Percentiles rank a stretch among this genome's conserved stretches.
Conservation (phyloP, 371 early-diverging fungal species). For the Lichtheimia ramosa region DNA sequence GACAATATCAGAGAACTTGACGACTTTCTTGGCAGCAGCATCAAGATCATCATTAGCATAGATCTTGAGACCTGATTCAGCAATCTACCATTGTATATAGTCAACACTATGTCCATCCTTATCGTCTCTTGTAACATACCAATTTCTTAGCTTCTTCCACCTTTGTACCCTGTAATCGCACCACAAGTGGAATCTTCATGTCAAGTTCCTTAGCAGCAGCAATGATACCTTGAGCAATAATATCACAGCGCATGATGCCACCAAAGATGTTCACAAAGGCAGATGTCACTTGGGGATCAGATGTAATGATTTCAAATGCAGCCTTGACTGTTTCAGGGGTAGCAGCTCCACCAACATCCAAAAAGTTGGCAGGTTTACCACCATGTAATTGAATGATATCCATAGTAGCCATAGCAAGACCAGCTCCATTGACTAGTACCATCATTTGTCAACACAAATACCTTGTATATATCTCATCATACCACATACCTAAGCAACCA, state of each 20-base stretch:
- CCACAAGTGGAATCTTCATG: conserved; percentile 92
- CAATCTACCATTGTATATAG: conserved; percentile 48
- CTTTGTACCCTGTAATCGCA: conserved; percentile 91
- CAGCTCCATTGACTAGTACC: conserved; percentile 96
- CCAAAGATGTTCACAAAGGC: conserved; percentile 99
- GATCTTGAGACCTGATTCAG: conserved; percentile 89
- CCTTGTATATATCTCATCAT: background rate
- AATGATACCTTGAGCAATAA: conserved; percentile 98
- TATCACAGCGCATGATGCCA: conserved; percentile 98
- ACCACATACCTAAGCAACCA: conserved; percentile 60
- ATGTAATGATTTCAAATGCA: conserved; percentile 97
- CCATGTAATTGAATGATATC: conserved; percentile 99
- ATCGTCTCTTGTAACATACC: conserved; percentile 17
- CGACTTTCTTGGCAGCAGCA: conserved; percentile 92
- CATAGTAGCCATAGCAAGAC: conserved; percentile 99
- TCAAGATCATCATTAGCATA: conserved; percentile 94
- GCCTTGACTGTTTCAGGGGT: conserved; percentile 95
- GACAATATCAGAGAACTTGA: conserved; percentile 89
- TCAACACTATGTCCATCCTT: background rate
- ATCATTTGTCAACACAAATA: background rate
- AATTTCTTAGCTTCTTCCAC: conserved; percentile 51
- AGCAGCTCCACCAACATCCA: conserved; percentile 98
- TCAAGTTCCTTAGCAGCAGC: conserved; percentile 90
- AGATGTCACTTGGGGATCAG: conserved; percentile 90
- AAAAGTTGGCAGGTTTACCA: conserved; percentile 99